Evolutionary conservation across 2,329 filamentous ascomycete genomes (phyloP).

Genomic region (Pleochaeta shiraiana): DNA sequence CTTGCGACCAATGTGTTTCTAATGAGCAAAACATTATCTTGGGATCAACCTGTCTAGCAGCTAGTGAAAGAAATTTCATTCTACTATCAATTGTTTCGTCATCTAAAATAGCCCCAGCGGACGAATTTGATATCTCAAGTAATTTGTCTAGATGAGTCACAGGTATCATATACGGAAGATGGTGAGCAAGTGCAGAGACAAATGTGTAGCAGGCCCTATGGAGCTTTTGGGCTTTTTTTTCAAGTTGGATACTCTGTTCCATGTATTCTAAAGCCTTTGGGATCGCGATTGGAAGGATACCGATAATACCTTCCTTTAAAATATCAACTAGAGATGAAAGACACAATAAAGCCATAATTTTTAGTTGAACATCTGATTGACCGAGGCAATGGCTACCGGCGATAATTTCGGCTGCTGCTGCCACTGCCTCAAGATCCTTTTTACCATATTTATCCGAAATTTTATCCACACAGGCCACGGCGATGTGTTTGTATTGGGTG

Average conservation of each 20-base stretch:
- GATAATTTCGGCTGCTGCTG: slow-evolving; percentile 54
- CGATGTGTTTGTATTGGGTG: slow-evolving; percentile 58
- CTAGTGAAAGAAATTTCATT: slow-evolving; percentile 44
- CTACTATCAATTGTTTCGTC: slow-evolving; percentile 42
- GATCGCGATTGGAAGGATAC: slow-evolving; percentile 56
- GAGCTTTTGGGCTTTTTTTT: slow-evolving; percentile 35
- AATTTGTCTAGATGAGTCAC: slow-evolving; percentile 50
- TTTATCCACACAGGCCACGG: slow-evolving; percentile 75
- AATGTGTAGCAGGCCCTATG: slow-evolving; percentile 71
- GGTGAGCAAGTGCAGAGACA: slow-evolving; percentile 55
- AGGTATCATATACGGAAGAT: slow-evolving; percentile 79
- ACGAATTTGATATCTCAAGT: slow-evolving; percentile 48
- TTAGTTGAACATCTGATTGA: slow-evolving; percentile 47
- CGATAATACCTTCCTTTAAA: slow-evolving; percentile 65
- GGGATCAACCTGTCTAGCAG: slow-evolving; percentile 57
- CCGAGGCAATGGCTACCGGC: slow-evolving; percentile 57
- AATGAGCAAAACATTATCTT: slow-evolving; percentile 56
- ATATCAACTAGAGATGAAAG: slow-evolving; percentile 79
- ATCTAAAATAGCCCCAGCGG: slow-evolving; percentile 39
- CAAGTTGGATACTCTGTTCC: slow-evolving; percentile 33
- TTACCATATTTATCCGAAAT: slow-evolving; percentile 92
- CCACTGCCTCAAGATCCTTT: slow-evolving; percentile 59
- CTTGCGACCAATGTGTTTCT: slow-evolving; percentile 46
- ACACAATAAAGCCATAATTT: slow-evolving; percentile 69
- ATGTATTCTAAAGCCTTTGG: slow-evolving; percentile 52